Percentiles rank a stretch among this genome's conserved stretches.
These are phyloP conservation scores for Cochlearia excelsa DNA, from an alignment of 345 rosid species.

Conservation along the genomic window DNA sequence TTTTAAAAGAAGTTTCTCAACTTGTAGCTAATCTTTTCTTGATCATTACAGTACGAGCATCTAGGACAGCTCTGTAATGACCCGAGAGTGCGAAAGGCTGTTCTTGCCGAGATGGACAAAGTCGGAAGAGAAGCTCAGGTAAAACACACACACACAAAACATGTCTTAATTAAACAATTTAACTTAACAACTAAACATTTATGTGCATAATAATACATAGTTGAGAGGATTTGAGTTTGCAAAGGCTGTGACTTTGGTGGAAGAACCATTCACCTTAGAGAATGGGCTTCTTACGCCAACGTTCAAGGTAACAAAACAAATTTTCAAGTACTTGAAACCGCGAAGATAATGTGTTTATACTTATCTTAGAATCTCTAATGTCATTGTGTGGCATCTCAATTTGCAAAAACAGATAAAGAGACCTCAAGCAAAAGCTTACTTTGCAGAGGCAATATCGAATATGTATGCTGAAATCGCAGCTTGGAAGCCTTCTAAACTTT, in stretches of 20 bases:
- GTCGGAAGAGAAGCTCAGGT: conserved; percentile 90
- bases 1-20: conserved; percentile 8
- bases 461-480: conserved; percentile 71
- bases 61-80: conserved; percentile 64
- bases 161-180: no score
- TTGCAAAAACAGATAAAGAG: conserved; percentile 63
- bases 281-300: conserved; percentile 93
- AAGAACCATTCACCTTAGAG: conserved; percentile 74
- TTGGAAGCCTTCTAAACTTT: background rate
- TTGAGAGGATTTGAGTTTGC: conserved; percentile 89
- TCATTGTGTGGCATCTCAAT: background rate
- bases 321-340: background rate
- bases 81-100: conserved; percentile 68
- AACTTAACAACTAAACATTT: no score
- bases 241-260: conserved; percentile 79
- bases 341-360: background rate
- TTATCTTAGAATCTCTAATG: no score
- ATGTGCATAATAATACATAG: conserved; percentile 18
- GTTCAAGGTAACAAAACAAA: conserved; percentile 54
- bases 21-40: background rate
- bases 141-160: conserved; percentile 31
- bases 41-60: conserved; percentile 46
- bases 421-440: conserved; percentile 88
- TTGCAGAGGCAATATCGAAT: conserved; percentile 57
- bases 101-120: conserved; percentile 76